Evolutionary conservation across 345 rosid species (phyloP).

Genomic region (Eucalyptus regnans): DNA sequence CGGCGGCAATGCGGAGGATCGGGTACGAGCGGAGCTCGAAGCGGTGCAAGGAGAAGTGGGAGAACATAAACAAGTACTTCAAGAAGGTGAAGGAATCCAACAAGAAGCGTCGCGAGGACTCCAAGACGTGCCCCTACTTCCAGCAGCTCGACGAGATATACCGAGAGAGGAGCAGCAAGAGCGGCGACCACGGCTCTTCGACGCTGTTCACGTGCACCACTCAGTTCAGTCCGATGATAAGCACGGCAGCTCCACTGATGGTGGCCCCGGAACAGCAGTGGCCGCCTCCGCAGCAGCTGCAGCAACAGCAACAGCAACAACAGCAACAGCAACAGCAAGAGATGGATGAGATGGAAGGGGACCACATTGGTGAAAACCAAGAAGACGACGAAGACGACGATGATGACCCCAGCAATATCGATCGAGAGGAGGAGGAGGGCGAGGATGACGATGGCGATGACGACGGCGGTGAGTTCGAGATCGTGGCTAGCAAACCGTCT

Average conservation of each 20-base stretch:
- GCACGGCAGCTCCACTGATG: neutral
- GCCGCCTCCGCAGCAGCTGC: neutral
- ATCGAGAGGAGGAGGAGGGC: neutral
- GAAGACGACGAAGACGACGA: constrained; percentile 6
- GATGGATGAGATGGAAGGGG: constrained; percentile 9
- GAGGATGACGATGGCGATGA: constrained; percentile 4
- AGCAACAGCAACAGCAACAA: neutral
- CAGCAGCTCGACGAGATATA: constrained; percentile 31
- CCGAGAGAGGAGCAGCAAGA: constrained; percentile 2
- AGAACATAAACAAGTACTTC: constrained; percentile 93
- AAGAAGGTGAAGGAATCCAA: constrained; percentile 77
- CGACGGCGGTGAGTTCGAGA: constrained; percentile 18
- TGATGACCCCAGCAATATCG: neutral
- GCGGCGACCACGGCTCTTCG: neutral
- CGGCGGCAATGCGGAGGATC: constrained; percentile 46
- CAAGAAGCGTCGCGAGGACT: constrained; percentile 57
- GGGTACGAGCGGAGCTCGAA: constrained; percentile 71
- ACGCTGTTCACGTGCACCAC: neutral
- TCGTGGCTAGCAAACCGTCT: constrained; percentile 14
- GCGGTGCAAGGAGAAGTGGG: constrained; percentile 97
- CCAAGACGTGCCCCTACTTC: constrained; percentile 87
- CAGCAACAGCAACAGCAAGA: neutral
- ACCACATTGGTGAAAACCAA: constrained; percentile 2
- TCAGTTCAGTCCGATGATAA: neutral
- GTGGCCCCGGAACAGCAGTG: neutral